Percentiles rank a stretch among this genome's conserved stretches.
phyloP scores from a whole-genome alignment of 1,284 basidiomycete species.

The Mycocalia duriaeana region DNA sequence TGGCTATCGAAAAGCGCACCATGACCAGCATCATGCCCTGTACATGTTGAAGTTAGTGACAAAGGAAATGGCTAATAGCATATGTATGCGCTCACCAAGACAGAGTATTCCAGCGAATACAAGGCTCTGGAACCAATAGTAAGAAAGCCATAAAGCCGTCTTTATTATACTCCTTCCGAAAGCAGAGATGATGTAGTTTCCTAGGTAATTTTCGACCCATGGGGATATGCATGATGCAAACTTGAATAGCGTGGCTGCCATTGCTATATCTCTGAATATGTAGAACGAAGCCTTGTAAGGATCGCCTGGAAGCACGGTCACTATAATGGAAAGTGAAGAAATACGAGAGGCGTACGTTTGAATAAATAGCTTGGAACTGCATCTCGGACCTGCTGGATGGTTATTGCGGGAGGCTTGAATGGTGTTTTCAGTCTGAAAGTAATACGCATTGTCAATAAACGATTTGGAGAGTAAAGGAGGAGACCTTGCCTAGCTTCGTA shows the following conservation, averaged over 20 bases:
- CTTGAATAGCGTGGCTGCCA: conserved; percentile 20
- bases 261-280: conserved; percentile 28
- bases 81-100: conserved; percentile 17
- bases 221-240: conserved; percentile 21
- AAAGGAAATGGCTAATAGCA: background rate
- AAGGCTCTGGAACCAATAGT: conserved; percentile 25
- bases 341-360: conserved; percentile 26
- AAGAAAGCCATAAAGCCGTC: conserved; percentile 20
- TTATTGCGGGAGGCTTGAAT: conserved; percentile 29
- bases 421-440: conserved; percentile 17
- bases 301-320: conserved; percentile 25
- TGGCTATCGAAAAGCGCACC: conserved; percentile 19
- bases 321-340: background rate
- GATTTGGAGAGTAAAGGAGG: background rate
- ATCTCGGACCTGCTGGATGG: conserved; percentile 35
- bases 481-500: conserved; percentile 19
- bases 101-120: conserved; percentile 27
- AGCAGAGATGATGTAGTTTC: conserved; percentile 15
- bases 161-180: conserved; percentile 15
- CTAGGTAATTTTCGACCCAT: conserved; percentile 17
- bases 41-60: background rate
- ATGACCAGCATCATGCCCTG: conserved; percentile 23
- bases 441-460: background rate
- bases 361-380: conserved; percentile 42
- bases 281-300: conserved; percentile 26